Evolutionary conservation across 2,329 filamentous ascomycete genomes (phyloP).

Genomic region (Nakataea oryzae): DNA sequence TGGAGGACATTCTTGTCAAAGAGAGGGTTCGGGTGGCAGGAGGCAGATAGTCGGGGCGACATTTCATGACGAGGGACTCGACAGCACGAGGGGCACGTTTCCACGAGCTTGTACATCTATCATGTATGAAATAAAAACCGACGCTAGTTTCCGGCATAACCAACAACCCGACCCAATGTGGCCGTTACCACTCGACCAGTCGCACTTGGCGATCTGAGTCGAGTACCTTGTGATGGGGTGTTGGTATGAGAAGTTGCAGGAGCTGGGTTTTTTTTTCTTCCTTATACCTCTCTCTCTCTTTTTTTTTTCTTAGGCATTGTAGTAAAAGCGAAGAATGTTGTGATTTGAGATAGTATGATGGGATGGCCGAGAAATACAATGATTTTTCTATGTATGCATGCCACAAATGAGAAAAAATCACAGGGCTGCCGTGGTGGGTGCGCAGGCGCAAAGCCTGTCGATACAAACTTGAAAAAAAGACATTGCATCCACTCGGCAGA

Average conservation of each 20-base stretch:
- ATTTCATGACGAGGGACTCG: background rate
- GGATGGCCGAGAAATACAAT: no score
- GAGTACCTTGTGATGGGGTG: no score
- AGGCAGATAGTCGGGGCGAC: constrained; percentile 11
- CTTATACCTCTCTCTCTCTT: no score
- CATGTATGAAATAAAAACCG: background rate
- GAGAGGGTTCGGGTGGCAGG: constrained; percentile 14
- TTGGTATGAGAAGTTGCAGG: background rate
- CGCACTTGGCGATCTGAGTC: background rate
- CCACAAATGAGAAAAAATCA: no score
- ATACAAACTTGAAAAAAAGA: no score
- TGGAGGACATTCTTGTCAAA: constrained; percentile 23
- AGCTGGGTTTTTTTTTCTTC: background rate
- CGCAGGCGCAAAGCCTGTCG: no score
- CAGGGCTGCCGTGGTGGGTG: no score
- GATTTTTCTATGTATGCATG: no score
- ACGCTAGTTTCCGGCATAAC: background rate
- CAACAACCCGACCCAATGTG: background rate
- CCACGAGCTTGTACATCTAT: background rate
- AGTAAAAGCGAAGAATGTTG: no score
- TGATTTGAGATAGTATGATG: no score
- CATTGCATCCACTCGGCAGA: no score
- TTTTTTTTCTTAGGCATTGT: no score
- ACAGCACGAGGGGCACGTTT: background rate
- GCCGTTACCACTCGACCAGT: background rate